phyloP scores from a whole-genome alignment of 1,139 yeast species.

The Yamadazyma sp. region DNA sequence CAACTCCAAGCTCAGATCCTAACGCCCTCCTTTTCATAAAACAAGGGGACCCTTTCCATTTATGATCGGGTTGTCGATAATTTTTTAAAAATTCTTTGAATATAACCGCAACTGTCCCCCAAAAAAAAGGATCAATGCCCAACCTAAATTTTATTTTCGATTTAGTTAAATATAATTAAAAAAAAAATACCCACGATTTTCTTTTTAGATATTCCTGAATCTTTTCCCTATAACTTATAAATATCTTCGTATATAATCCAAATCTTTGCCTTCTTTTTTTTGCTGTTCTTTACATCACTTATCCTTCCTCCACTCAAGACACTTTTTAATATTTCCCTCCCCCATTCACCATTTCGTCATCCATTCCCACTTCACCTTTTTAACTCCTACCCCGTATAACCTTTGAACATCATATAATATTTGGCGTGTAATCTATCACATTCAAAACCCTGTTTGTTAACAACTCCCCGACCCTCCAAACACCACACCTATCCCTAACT shows the following conservation, averaged over 20 bases:
- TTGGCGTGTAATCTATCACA: neutral
- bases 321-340: too few relatives aligned
- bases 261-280: neutral
- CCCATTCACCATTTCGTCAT: neutral
- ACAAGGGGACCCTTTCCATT: neutral
- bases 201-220: neutral
- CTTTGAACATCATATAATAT: too few relatives aligned
- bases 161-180: neutral
- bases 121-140: conserved; percentile 1
- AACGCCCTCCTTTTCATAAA: too few relatives aligned
- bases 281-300: neutral
- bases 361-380: neutral
- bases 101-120: neutral
- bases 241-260: conserved; percentile 5
- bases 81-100: neutral
- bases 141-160: conserved; percentile 1
- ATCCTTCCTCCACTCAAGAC: neutral
- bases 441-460: neutral
- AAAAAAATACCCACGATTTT: neutral
- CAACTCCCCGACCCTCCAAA: neutral
- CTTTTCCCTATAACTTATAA: conserved; percentile 2
- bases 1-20: too few relatives aligned
- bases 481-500: neutral
- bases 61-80: neutral
- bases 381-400: too few relatives aligned